phyloP scores from a whole-genome alignment of 768 basidiomycete genomes.

The Boletus sp. region DNA sequence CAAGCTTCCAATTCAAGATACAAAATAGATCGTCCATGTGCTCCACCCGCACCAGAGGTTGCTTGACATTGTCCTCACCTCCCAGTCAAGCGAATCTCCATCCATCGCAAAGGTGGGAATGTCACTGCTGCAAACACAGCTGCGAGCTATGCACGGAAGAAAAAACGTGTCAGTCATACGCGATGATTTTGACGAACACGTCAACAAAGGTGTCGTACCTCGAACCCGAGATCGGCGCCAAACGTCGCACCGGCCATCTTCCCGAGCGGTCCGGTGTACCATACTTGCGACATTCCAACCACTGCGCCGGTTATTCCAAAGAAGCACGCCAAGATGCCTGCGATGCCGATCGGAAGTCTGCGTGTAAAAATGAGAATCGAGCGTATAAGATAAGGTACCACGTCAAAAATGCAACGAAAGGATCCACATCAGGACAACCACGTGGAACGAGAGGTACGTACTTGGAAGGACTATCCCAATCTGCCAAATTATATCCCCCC shows the following conservation, averaged over 20 bases:
- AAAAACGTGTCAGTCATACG: not conserved
- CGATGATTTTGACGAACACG: not conserved
- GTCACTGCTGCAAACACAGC: constrained; percentile 46
- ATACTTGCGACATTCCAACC: constrained; percentile 51
- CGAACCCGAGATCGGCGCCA: constrained; percentile 56
- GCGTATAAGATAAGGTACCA: too few species aligned
- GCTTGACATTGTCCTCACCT: constrained; percentile 19
- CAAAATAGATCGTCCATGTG: not conserved
- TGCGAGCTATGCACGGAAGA: constrained; percentile 32
- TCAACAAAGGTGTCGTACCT: constrained; percentile 32
- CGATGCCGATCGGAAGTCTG: constrained; percentile 48
- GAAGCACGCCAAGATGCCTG: constrained; percentile 46
- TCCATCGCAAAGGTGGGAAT: constrained; percentile 47
- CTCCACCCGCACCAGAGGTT: not conserved
- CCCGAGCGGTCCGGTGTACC: constrained; percentile 54
- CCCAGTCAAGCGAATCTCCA: constrained; percentile 47
- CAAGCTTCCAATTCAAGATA: not conserved
- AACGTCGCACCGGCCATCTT: constrained; percentile 37
- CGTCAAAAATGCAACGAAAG: not conserved
- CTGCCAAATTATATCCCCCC: constrained; percentile 51
- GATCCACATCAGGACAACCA: not conserved
- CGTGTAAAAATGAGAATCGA: not conserved
- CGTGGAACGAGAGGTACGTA: constrained; percentile 18
- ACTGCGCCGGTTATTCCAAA: constrained; percentile 50
- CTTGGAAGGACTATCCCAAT: constrained; percentile 43